Percentiles rank a stretch among this genome's conserved stretches.
Evolutionary conservation across 441 rosid species (phyloP).

Genomic region (Aleurites moluccanus): DNA sequence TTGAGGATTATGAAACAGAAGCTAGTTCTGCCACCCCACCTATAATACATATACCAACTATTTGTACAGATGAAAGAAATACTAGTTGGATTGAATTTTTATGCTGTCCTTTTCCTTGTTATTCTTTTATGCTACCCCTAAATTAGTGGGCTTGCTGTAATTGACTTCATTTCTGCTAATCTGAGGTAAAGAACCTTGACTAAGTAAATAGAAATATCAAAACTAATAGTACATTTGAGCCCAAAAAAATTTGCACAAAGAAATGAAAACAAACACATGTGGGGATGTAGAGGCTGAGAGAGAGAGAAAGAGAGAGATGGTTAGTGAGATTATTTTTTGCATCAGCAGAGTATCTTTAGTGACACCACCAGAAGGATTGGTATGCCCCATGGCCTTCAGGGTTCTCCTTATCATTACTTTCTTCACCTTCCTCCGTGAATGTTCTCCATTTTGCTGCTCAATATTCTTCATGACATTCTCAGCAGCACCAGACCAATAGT

Average conservation of each 20-base stretch:
- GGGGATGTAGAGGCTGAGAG: not conserved
- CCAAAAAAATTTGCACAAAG: not conserved
- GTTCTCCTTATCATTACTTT: slow-evolving; percentile 52
- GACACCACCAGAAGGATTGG: slow-evolving; percentile 46
- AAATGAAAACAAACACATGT: not conserved
- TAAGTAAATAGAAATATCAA: not conserved
- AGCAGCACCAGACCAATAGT: slow-evolving; percentile 68
- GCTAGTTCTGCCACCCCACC: not conserved
- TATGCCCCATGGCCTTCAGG: slow-evolving; percentile 54
- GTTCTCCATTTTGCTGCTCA: slow-evolving; percentile 30
- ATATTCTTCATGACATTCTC: slow-evolving; percentile 49
- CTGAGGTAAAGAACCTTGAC: slow-evolving; percentile 6
- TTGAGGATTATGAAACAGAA: not conserved
- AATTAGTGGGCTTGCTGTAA: not conserved
- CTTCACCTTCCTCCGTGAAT: slow-evolving; percentile 33
- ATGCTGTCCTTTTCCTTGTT: not conserved
- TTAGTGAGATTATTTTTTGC: slow-evolving; percentile 48
- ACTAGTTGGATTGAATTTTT: not conserved
- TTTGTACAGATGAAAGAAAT: not conserved
- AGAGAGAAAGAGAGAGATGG: not conserved
- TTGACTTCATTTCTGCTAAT: not conserved
- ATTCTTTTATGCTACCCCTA: not conserved
- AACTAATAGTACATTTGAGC: not conserved
- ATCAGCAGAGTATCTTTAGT: slow-evolving; percentile 61
- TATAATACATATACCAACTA: not conserved